Conservation (phyloP, 169 alveolate genomes). For the Plasmodium adleri region DNA sequence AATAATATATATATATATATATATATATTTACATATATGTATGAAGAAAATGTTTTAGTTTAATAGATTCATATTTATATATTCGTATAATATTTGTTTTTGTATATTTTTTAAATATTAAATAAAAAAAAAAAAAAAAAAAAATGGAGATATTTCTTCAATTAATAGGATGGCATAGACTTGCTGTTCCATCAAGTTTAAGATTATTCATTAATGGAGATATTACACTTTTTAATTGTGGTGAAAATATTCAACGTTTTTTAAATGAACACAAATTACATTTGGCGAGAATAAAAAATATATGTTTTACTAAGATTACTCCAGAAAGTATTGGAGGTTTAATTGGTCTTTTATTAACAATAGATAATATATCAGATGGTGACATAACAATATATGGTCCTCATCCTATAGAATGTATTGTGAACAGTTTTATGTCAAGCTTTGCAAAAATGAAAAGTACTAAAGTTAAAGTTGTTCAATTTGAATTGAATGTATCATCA, state of each 20-base stretch:
- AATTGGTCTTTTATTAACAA: slow-evolving; percentile 87
- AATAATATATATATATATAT: not conserved
- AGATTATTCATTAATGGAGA: slow-evolving; percentile 83
- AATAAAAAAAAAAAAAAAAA: slow-evolving; percentile 45
- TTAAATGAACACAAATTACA: slow-evolving; percentile 86
- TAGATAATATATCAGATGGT: slow-evolving; percentile 83
- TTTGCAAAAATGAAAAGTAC: slow-evolving; percentile 79
- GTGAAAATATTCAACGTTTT: slow-evolving; percentile 89
- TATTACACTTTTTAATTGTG: slow-evolving; percentile 86
- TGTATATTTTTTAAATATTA: not conserved
- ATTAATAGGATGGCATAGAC: slow-evolving; percentile 85
- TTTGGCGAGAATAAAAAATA: slow-evolving; percentile 79
- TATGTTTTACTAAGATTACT: slow-evolving; percentile 83
- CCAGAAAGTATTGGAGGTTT: slow-evolving; percentile 86
- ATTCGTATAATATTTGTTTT: not conserved
- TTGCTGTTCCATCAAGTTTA: slow-evolving; percentile 88
- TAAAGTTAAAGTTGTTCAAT: slow-evolving; percentile 20
- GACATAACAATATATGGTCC: slow-evolving; percentile 86
- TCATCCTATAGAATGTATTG: slow-evolving; percentile 70
- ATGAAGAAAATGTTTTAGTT: not conserved
- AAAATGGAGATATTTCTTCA: slow-evolving; percentile 84
- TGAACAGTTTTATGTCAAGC: slow-evolving; percentile 61
- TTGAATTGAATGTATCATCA: slow-evolving; percentile 38
- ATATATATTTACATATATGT: not conserved
- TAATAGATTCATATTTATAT: not conserved